Conservation (phyloP, 1,139 yeast species). For the Nakaseomyces kungkrabaensis region DNA sequence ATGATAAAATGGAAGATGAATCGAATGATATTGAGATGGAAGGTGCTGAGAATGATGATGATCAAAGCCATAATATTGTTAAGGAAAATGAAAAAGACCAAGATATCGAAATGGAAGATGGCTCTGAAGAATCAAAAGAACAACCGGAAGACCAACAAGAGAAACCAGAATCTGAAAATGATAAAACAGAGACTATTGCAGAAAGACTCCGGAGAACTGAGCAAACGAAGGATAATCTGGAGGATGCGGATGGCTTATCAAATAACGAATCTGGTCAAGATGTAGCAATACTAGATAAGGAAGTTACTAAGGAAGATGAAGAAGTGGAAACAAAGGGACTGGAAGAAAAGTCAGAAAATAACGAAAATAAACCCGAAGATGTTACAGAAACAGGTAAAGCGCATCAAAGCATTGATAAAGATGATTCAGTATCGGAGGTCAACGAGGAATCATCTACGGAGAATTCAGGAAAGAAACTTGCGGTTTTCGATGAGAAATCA, state of each 20-base stretch:
- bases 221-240: not conserved
- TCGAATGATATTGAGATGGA: not conserved
- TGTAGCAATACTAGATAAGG: no score
- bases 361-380: no score
- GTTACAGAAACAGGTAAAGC: no score
- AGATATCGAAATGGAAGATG: not conserved
- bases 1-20: slow-evolving; percentile 1
- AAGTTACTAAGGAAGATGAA: not conserved
- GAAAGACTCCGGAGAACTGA: not conserved
- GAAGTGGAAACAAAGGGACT: no score
- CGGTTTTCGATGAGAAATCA: no score
- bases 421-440: no score
- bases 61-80: no score
- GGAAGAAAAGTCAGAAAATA: no score
- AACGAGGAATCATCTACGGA: no score
- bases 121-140: not conserved
- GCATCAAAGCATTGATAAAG: no score
- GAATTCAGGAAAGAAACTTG: no score
- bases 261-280: no score
- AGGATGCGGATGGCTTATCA: not conserved
- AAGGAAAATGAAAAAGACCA: not conserved
- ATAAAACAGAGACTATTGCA: not conserved
- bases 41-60: not conserved
- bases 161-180: not conserved
- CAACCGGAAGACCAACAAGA: not conserved